Percentiles rank a stretch among this genome's conserved stretches.
Evolutionary conservation across 2,329 filamentous ascomycete genomes (phyloP).

Genomic region (Chrysoporthe puriensis): DNA sequence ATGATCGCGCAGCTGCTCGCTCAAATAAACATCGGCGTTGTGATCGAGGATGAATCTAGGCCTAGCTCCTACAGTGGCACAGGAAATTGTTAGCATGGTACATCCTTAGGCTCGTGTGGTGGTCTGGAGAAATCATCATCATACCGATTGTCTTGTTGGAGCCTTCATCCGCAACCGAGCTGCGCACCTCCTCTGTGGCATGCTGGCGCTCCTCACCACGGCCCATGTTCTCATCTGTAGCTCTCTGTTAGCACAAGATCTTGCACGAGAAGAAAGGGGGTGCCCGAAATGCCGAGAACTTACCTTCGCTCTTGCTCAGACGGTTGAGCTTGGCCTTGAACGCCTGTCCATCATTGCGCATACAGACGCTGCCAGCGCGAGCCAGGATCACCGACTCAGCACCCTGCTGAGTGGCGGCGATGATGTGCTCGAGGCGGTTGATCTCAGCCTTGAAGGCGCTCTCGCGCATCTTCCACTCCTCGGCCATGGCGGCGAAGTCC

Average conservation of each 20-base stretch:
- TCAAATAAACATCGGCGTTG: conserved; percentile 9
- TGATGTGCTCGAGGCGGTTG: conserved; percentile 28
- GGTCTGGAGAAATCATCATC: conserved; percentile 15
- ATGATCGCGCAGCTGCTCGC: conserved; percentile 14
- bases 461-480: conserved; percentile 26
- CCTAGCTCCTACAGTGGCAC: neutral
- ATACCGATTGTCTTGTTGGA: neutral
- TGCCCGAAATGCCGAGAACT: neutral
- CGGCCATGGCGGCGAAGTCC: conserved; percentile 16
- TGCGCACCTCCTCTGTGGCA: conserved; percentile 9
- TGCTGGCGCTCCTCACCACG: neutral
- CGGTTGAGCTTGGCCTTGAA: conserved; percentile 19
- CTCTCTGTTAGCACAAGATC: neutral
- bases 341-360: conserved; percentile 18
- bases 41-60: conserved; percentile 11
- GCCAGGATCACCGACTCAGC: conserved; percentile 21
- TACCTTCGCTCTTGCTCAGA: conserved; percentile 24
- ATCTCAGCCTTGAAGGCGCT: conserved; percentile 25
- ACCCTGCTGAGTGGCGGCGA: conserved; percentile 22
- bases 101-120: neutral
- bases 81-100: conserved; percentile 13
- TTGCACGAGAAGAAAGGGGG: neutral
- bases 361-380: conserved; percentile 24
- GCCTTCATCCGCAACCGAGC: conserved; percentile 5
- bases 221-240: neutral